Evolutionary conservation across 352 stramenopile genomes (phyloP), one percentile per base, ranked within the genome.

Genomic region (Aphanomyces cochlioides): DNA sequence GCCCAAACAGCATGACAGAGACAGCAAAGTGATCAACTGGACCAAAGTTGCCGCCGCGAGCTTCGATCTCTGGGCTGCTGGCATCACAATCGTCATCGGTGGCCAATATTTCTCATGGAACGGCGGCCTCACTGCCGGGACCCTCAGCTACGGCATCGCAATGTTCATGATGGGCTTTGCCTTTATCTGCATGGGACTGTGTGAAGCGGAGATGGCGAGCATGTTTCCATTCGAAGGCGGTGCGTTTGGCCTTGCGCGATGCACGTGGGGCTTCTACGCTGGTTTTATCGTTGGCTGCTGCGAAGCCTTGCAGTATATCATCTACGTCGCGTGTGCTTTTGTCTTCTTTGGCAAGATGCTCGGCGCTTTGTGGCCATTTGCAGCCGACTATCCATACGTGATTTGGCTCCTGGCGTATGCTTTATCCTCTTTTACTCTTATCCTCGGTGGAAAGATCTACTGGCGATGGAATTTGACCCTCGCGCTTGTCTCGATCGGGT

Each of bases 101-200:
- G 75, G 75, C 21, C 75, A 80, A 59, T 80, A 78, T 54, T 77
- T 75, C 21, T 73, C 56, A 13, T 80, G 75, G 75, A 80, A 80
- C 66, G 64, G 28, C 21, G 75, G 75, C 5, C 65, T 80, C 5
- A 38, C 68, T 28, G 73, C 66, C 5, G 75, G 75, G 4, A 50
- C 77, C 3, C 74, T 67, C 66, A 75, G 48, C 38, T 75, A 72
- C 58, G 41, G 68, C 48, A 57, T 78, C 48, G 66, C 71, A 38
- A 69, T 73, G 21, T 58, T 75, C 28, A 47, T 80, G 10, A 64
- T 77, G 21, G 70, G 64, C 13, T 54, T 66, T 21, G 75, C 70
- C 1, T 80, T 77, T 58, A 47, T 80, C 39, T 73, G 41, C n/a
- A n/a, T 73, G 17, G 19, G 53, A 10, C 19, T 61, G 17, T 45